Percentiles rank a stretch among this genome's conserved stretches.
Conservation (phyloP, 73 alveolate genomes). For the Stentor roeselii region DNA sequence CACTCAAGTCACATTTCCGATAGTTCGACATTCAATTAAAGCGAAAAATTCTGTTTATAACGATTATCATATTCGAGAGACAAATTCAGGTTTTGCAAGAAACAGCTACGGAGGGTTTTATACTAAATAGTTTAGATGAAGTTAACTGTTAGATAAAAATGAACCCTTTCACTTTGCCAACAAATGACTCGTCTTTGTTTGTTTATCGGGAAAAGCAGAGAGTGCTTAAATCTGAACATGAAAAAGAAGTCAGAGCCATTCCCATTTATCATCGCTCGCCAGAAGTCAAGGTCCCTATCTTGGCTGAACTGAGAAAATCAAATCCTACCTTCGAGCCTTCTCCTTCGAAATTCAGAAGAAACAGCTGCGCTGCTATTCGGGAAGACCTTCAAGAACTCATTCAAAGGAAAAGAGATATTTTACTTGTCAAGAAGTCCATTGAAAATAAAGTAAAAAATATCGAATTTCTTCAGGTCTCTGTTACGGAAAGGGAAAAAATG, state of each 20-base stretch:
- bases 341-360: not conserved
- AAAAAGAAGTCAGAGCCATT: not conserved
- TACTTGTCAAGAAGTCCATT: not conserved
- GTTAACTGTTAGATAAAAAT: no score
- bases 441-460: not conserved
- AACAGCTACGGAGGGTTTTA: constrained; percentile 49
- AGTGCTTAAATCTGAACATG: not conserved
- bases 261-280: not conserved
- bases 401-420: not conserved
- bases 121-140: constrained; percentile 39
- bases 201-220: not conserved
- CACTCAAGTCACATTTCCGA: not conserved
- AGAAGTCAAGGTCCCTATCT: not conserved
- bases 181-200: not conserved
- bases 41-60: constrained; percentile 25
- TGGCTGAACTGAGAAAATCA: not conserved
- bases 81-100: constrained; percentile 48
- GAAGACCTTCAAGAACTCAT: not conserved
- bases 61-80: constrained; percentile 42
- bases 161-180: not conserved
- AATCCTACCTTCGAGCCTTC: not conserved
- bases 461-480: not conserved
- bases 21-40: not conserved
- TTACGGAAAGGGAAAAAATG: not conserved
- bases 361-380: not conserved